phyloP scores from a whole-genome alignment of 441 rosid species.

The Populus hybrid region DNA sequence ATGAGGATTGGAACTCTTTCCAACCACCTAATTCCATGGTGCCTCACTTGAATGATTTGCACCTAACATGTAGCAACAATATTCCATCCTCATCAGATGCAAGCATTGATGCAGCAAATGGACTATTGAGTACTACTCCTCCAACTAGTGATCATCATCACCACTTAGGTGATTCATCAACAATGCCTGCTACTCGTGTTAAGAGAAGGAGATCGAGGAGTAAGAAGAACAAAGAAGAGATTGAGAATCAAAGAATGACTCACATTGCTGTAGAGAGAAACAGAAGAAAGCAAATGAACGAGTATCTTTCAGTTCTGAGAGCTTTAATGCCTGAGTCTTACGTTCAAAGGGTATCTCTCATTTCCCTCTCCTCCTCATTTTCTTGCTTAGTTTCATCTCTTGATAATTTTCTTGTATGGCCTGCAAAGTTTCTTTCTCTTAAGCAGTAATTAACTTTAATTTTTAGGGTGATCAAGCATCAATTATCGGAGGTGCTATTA shows the following conservation, averaged over 20 bases:
- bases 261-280: slow-evolving; percentile 97
- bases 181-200: slow-evolving; percentile 28
- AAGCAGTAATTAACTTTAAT: no score
- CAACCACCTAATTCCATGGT: slow-evolving; percentile 26
- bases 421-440: background rate
- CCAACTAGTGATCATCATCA: background rate
- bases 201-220: slow-evolving; percentile 64
- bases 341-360: slow-evolving; percentile 59
- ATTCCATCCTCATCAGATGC: slow-evolving; percentile 23
- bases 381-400: background rate
- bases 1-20: slow-evolving; percentile 38
- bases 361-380: background rate
- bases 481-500: slow-evolving; percentile 78
- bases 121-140: background rate
- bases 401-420: background rate
- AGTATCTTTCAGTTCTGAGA: slow-evolving; percentile 68
- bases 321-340: slow-evolving; percentile 86
- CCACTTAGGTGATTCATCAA: slow-evolving; percentile 8
- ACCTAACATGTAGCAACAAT: slow-evolving; percentile 13
- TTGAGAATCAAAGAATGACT: slow-evolving; percentile 84
- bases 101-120: background rate
- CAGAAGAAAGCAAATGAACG: slow-evolving; percentile 88
- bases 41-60: slow-evolving; percentile 27
- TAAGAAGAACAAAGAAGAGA: slow-evolving; percentile 77
- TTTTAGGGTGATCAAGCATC: slow-evolving; percentile 89